Conservation (phyloP, 345 rosid species). For the Theobroma cacao region DNA sequence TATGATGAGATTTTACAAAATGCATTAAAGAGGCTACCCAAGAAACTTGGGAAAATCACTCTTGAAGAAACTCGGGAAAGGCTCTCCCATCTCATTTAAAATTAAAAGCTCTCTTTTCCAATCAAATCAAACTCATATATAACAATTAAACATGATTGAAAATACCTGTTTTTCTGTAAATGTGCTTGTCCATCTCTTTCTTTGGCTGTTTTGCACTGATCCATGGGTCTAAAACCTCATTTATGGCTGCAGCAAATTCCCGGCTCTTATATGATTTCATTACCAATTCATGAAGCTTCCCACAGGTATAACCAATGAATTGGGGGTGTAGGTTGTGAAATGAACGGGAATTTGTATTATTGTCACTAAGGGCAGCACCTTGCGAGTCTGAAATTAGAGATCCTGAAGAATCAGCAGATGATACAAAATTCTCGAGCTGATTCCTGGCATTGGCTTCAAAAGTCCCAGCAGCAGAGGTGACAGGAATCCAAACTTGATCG, state of each 20-base stretch:
- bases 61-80: neutral
- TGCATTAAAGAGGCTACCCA: neutral
- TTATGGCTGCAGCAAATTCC: constrained; percentile 94
- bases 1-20: neutral
- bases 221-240: constrained; percentile 98
- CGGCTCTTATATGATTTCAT: constrained; percentile 95
- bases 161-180: constrained; percentile 83
- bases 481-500: constrained; percentile 92
- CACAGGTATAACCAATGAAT: constrained; percentile 87
- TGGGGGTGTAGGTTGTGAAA: constrained; percentile 85
- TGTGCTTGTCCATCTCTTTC: constrained; percentile 75
- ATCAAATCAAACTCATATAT: neutral
- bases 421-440: constrained; percentile 29
- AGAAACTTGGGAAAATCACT: constrained; percentile 1
- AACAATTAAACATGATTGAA: neutral
- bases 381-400: constrained; percentile 28
- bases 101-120: neutral
- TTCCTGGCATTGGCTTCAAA: constrained; percentile 37
- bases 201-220: constrained; percentile 87
- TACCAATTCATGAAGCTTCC: constrained; percentile 91
- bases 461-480: constrained; percentile 41
- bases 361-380: constrained; percentile 28
- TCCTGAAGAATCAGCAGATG: constrained; percentile 41
- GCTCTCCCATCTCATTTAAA: neutral
- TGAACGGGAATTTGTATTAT: constrained; percentile 27